Base-by-base conservation (phyloP, 495 filamentous ascomycete genomes). In the Eremomyces bilateralis region DNA sequence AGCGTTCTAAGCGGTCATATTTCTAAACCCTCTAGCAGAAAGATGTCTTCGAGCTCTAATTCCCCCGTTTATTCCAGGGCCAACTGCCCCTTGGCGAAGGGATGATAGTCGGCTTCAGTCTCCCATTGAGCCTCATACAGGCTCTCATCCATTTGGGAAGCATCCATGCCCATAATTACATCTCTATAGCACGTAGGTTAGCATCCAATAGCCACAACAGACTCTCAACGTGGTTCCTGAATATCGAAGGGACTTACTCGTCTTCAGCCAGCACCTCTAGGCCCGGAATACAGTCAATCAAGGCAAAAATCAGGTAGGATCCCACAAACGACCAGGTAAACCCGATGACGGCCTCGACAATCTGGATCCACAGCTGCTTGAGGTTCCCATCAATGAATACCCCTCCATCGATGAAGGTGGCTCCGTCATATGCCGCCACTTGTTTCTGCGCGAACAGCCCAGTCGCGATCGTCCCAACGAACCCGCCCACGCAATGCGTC, bases 101-200 rank as follows among this genome's bases (percentile, higher is more conserved):
- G 60, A 42, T 54, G 52, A 39, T 64, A 64, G 31, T 62, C 53
- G 37, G 54, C 56, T 33, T 60, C 58, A 11, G 6, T 11, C 17
- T 34, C 40, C 45, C 45, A 48, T 13, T 46, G 33, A 2, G 50
- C 44, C 44, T 56, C 57, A 34, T 58, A 46, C 4, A 62, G 48
- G 4, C 53, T 53, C 42, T 63, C 58, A 29, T 56, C 53, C 59
- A 64, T 61, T 42, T 64, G 58, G 15, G 53, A 57, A 25, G 48
- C 53, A 39, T 62, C 61, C 52, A 64, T 57, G 0, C 61, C 59
- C 5, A 45, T 43, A 34, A 62, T 48, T 18, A 62, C 46, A 32
- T 61, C 54, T 41, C 58, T 63, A 38, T 4, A 32, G 4, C 32
- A 20, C 44, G 42, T 41, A 37, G 54, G 54, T 48, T n/a, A 24